phyloP scores from a whole-genome alignment of 345 rosid species.

The Aquilaria sinensis region DNA sequence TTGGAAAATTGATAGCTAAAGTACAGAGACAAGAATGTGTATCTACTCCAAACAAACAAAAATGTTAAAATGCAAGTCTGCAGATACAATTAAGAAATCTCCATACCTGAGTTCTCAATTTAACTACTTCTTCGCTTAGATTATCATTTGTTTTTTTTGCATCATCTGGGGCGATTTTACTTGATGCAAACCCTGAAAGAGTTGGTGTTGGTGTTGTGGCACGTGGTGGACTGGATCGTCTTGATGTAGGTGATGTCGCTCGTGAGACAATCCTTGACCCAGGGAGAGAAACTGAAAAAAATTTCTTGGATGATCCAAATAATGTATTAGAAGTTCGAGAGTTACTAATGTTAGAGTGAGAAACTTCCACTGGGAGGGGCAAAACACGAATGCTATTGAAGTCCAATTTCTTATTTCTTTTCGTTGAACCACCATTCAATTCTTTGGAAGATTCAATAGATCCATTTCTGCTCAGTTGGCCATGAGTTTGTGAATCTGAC shows the following conservation, averaged over 20 bases:
- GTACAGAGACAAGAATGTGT: no score
- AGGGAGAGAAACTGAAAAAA: conserved; percentile 76
- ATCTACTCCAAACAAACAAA: no score
- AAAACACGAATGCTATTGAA: conserved; percentile 51
- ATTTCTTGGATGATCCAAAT: conserved; percentile 67
- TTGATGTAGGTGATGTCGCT: conserved; percentile 80
- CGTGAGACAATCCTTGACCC: conserved; percentile 77
- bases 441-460: conserved; percentile 54
- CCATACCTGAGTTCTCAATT: conserved; percentile 62
- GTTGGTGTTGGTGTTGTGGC: conserved; percentile 65
- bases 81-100: conserved; percentile 1
- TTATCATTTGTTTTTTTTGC: conserved; percentile 47
- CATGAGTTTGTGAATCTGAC: conserved; percentile 40
- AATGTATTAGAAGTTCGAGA: conserved; percentile 50
- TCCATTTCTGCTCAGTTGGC: conserved; percentile 45
- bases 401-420: conserved; percentile 55
- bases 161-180: conserved; percentile 44
- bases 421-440: conserved; percentile 40
- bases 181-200: conserved; percentile 45
- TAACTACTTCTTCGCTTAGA: conserved; percentile 53
- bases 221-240: conserved; percentile 71
- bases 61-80: no score
- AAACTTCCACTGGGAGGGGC: conserved; percentile 51
- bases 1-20: no score
- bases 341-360: conserved; percentile 37